Conservation (phyloP, 495 filamentous ascomycete species). For the Hypoxylon fuscum region DNA sequence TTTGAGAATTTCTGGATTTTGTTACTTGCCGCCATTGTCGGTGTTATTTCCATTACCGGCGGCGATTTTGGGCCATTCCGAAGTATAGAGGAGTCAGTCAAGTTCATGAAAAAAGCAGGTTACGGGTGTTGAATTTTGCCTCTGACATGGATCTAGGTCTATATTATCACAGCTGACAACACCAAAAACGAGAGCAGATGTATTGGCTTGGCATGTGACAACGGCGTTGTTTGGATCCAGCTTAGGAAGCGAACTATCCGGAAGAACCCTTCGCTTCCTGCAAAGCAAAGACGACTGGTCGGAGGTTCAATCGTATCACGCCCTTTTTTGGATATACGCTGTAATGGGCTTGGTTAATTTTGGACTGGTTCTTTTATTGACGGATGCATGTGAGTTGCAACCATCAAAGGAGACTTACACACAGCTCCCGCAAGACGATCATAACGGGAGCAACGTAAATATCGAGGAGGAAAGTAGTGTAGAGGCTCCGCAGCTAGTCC, state of each 20-base stretch:
- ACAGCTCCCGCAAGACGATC: slow-evolving; percentile 58
- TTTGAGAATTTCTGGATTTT: slow-evolving; percentile 78
- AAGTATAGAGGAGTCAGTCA: slow-evolving; percentile 75
- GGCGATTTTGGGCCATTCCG: slow-evolving; percentile 85
- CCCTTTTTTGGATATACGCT: slow-evolving; percentile 76
- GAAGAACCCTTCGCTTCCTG: slow-evolving; percentile 68
- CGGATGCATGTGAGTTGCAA: slow-evolving; percentile 66
- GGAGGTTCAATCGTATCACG: slow-evolving; percentile 68
- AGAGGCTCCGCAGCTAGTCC: slow-evolving; percentile 18
- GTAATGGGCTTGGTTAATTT: slow-evolving; percentile 74
- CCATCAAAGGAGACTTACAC: slow-evolving; percentile 43
- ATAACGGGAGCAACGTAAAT: slow-evolving; percentile 5
- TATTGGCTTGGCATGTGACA: slow-evolving; percentile 81
- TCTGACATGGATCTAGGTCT: slow-evolving; percentile 49
- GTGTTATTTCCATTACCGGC: slow-evolving; percentile 84
- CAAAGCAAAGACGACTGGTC: slow-evolving; percentile 60
- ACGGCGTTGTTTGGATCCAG: slow-evolving; percentile 70
- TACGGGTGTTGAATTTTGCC: not conserved
- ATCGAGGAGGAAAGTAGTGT: slow-evolving; percentile 7
- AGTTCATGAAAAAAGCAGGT: not conserved
- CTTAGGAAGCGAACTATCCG: slow-evolving; percentile 70
- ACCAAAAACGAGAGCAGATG: slow-evolving; percentile 68
- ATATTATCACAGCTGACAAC: slow-evolving; percentile 77
- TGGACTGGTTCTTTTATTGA: slow-evolving; percentile 66
- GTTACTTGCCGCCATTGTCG: slow-evolving; percentile 76